Base-by-base conservation (phyloP, 257 asterid genomes). In the Solanum appendiculatum region DNA sequence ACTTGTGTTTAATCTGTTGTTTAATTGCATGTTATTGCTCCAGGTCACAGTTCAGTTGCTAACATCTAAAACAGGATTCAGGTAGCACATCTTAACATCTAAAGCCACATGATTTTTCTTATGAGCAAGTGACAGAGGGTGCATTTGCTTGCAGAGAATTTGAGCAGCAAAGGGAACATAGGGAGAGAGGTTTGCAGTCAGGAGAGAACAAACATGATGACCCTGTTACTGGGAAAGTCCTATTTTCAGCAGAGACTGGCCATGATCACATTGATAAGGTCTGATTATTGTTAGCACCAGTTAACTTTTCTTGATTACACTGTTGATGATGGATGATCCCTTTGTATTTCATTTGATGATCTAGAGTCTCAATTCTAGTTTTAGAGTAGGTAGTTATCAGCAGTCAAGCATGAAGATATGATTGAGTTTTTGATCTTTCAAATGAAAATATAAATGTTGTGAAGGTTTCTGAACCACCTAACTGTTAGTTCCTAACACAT, bases 61-160 rank as follows among this genome's bases (percentile, higher is more conserved):
- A 89, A 97, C 98, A 88, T 97, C 99, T 69, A 97, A 97, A 91
- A 97, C 99, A 25, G 99, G 99, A 89, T 97, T 96, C 92, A 97
- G 99, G 99, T 95, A 92, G 87, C 72, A 40, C 88, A 89, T 88
- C 80, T 27, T 83, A 88, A 37, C 86, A 56, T 84, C 86, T 82
- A 87, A 90, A 88, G 34, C 36, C 83, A 46, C 75, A 78, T 89
- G 51, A 72, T 66, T 86, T 77, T 78, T 70, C 27, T 36, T 86
- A 34, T 86, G 86, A 87, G 81, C 66, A 82, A 77, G 85, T 92
- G 73, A 90, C 54, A 56, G 64, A 48, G 84, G 69, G 33, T 83
- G 83, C 86, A 82, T 77, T 88, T 77, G 20, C 36, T 84, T 89
- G 69, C 94, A 97, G 99, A 92, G 99, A 97, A 91, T 96, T 97